Percentiles rank a stretch among this genome's conserved stretches.
phyloP scores from a whole-genome alignment of 257 asterid genomes.

The Striga asiatica region DNA sequence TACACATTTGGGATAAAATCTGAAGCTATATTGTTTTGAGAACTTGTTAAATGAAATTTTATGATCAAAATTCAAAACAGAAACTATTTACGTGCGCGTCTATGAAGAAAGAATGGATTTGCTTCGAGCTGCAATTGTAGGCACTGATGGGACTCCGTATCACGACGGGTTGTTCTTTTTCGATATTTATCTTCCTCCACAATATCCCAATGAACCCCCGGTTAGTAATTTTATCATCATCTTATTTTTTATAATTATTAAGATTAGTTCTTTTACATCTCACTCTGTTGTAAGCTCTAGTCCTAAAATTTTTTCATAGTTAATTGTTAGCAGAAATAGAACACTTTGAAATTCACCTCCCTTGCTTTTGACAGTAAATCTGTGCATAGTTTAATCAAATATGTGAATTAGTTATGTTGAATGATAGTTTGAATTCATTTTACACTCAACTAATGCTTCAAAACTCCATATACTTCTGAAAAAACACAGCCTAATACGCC shows the following conservation, averaged over 20 bases:
- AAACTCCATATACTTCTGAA: too few relatives aligned
- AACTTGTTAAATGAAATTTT: neutral
- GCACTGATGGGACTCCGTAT: conserved; percentile 89
- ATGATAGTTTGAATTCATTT: too few relatives aligned
- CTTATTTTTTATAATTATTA: neutral
- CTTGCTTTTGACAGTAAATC: too few relatives aligned
- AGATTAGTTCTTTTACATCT: neutral
- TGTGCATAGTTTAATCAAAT: too few relatives aligned
- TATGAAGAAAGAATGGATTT: conserved; percentile 76
- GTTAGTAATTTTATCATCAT: conserved; percentile 27
- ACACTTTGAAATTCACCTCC: too few relatives aligned
- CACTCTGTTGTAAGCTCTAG: too few relatives aligned
- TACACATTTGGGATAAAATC: neutral
- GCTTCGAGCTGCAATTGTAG: conserved; percentile 74
- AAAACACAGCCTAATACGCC: too few relatives aligned
- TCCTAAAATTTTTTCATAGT: too few relatives aligned
- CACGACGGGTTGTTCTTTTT: conserved; percentile 85
- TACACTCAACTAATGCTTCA: too few relatives aligned
- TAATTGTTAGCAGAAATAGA: too few relatives aligned
- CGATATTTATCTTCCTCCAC: conserved; percentile 72
- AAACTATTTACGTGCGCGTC: conserved; percentile 58
- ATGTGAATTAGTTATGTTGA: too few relatives aligned
- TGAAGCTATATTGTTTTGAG: conserved; percentile 2
- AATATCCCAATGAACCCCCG: conserved; percentile 85
- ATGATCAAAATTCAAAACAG: conserved; percentile 33